phyloP scores from a whole-genome alignment of 2,329 filamentous ascomycete genomes.

The Clarireedia paspali region DNA sequence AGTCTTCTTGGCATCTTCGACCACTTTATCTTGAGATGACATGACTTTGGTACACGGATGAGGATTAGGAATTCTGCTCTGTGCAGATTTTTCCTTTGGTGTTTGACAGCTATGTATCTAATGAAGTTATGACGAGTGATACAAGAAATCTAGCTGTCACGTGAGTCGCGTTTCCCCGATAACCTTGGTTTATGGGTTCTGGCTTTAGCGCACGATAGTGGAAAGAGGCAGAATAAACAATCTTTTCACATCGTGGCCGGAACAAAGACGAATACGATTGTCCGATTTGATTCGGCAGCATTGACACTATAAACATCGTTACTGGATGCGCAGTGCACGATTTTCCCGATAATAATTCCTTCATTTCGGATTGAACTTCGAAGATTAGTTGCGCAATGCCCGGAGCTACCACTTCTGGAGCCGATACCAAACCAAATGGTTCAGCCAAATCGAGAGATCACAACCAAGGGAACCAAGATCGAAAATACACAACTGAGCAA shows the following conservation, averaged over 20 bases:
- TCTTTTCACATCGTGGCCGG: constrained; percentile 13
- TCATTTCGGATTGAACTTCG: neutral
- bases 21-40: constrained; percentile 18
- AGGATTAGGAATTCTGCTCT: too few species aligned
- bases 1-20: constrained; percentile 31
- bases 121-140: neutral
- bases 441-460: constrained; percentile 38
- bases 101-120: too few species aligned
- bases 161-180: neutral
- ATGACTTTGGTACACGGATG: constrained; percentile 9
- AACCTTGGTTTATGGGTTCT: neutral
- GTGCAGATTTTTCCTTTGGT: too few species aligned
- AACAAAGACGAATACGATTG: constrained; percentile 3
- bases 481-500: constrained; percentile 81
- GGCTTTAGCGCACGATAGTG: constrained; percentile 7
- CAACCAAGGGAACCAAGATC: constrained; percentile 50
- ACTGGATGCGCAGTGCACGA: neutral
- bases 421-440: constrained; percentile 30
- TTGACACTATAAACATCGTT: neutral
- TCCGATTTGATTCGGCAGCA: neutral
- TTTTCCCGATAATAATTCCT: neutral
- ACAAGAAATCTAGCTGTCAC: neutral
- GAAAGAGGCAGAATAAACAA: neutral
- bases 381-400: constrained; percentile 23
- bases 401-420: constrained; percentile 35